Percentiles rank a stretch among this genome's conserved stretches.
Evolutionary conservation across 2,329 filamentous ascomycete species (phyloP).

Genomic region (Teratosphaeriaceae sp.): DNA sequence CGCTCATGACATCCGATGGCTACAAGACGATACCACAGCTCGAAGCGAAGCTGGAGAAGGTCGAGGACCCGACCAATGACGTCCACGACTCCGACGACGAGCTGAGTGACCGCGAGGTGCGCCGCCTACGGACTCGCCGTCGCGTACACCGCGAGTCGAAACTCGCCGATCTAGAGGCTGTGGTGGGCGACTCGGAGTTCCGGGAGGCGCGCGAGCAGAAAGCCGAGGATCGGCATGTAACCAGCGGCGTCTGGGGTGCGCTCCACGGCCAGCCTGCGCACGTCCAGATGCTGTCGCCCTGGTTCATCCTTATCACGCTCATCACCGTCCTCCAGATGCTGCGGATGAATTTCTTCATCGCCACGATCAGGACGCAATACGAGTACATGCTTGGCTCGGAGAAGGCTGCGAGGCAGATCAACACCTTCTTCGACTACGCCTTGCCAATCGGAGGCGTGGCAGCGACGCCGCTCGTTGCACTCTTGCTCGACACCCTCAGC

Average conservation of each 20-base stretch:
- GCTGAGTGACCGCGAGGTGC: constrained; percentile 48
- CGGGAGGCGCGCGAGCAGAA: constrained; percentile 50
- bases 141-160: constrained; percentile 56
- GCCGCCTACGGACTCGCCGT: constrained; percentile 46
- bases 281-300: constrained; percentile 69
- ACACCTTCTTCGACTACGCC: constrained; percentile 76
- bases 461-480: constrained; percentile 80
- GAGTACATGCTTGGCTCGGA: constrained; percentile 63
- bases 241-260: constrained; percentile 77
- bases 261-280: constrained; percentile 66
- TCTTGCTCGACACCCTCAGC: constrained; percentile 67
- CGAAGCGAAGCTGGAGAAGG: constrained; percentile 54
- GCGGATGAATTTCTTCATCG: constrained; percentile 84
- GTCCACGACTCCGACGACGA: constrained; percentile 48
- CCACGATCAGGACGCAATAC: constrained; percentile 77
- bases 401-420: constrained; percentile 59
- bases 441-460: constrained; percentile 74
- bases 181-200: constrained; percentile 62
- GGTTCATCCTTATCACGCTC: constrained; percentile 76
- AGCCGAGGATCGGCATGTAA: constrained; percentile 22
- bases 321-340: constrained; percentile 53
- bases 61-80: constrained; percentile 44
- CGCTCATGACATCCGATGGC: constrained; percentile 41
- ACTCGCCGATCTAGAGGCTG: constrained; percentile 64
- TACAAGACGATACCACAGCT: constrained; percentile 66